Evolutionary conservation across 2,329 filamentous ascomycete species (phyloP).

Genomic region (Cytospora leucostoma): DNA sequence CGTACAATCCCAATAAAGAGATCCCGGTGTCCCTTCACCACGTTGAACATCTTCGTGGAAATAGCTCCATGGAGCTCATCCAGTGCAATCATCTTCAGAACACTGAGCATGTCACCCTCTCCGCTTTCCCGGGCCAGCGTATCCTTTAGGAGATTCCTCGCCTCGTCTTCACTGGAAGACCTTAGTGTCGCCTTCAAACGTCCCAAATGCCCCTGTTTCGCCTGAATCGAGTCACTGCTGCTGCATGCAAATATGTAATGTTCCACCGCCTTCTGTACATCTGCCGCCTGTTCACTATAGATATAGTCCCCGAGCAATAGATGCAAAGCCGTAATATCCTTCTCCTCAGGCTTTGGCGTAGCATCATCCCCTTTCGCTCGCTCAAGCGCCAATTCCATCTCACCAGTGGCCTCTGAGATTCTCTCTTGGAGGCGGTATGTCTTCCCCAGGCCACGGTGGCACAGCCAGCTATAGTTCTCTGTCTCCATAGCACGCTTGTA

Average conservation of each 20-base stretch:
- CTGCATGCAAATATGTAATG: conserved; percentile 3
- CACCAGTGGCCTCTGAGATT: neutral
- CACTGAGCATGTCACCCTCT: conserved; percentile 10
- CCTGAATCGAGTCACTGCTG: neutral
- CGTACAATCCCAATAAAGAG: conserved; percentile 27
- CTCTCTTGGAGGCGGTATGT: conserved; percentile 9
- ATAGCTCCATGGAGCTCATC: conserved; percentile 26
- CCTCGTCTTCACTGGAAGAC: conserved; percentile 6
- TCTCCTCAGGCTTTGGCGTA: conserved; percentile 25
- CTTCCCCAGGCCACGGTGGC: conserved; percentile 1
- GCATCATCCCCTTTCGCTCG: conserved; percentile 19
- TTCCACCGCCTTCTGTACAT: neutral
- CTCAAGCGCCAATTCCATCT: conserved; percentile 20
- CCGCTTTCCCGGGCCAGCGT: conserved; percentile 4
- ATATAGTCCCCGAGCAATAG: conserved; percentile 26
- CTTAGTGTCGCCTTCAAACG: conserved; percentile 9
- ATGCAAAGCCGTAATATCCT: conserved; percentile 28
- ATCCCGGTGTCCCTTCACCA: conserved; percentile 25
- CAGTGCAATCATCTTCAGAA: conserved; percentile 29
- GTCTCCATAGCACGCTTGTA: conserved; percentile 28
- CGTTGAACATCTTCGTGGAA: conserved; percentile 28
- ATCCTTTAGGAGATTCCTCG: conserved; percentile 6
- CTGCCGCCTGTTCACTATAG: conserved; percentile 7
- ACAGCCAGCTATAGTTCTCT: conserved; percentile 21
- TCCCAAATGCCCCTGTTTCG: neutral